These are phyloP conservation scores for Pythium rhizo-oryzae DNA, from an alignment of 352 stramenopile genomes.

Conservation along the genomic window DNA sequence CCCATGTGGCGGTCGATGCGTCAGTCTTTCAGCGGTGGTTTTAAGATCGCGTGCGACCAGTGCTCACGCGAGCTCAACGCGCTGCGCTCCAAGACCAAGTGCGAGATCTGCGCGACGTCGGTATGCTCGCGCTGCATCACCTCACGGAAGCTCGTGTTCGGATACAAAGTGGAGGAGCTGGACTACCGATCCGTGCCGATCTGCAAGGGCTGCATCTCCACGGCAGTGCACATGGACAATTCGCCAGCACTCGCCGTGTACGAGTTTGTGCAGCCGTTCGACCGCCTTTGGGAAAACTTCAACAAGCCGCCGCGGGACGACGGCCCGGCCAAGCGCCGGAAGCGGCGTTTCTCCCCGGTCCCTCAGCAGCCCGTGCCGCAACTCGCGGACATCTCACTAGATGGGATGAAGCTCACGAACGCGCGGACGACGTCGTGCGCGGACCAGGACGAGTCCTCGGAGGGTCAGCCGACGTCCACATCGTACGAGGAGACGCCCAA, in stretches of 20 bases:
- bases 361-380: too few relatives aligned
- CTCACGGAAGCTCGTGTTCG: conserved; percentile 14
- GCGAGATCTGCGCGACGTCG: conserved; percentile 3
- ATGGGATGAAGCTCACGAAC: background rate
- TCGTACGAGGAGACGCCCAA: background rate
- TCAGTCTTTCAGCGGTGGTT: conserved; percentile 1
- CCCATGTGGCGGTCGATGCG: background rate
- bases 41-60: conserved; percentile 3
- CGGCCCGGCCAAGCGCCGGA: background rate
- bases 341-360: background rate
- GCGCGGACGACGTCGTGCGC: background rate
- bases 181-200: background rate
- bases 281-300: conserved; percentile 3
- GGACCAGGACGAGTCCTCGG: too few relatives aligned
- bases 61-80: conserved; percentile 4
- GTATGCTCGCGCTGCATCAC: conserved; percentile 17
- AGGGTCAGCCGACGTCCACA: background rate
- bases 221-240: conserved; percentile 9
- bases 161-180: conserved; percentile 2
- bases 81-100: background rate
- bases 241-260: conserved; percentile 3
- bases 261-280: conserved; percentile 23
- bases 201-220: conserved; percentile 20
- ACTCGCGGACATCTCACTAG: background rate
- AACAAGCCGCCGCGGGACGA: background rate